Conservation (phyloP, 78 protist species). For the Chrysochromulina tobinii region DNA sequence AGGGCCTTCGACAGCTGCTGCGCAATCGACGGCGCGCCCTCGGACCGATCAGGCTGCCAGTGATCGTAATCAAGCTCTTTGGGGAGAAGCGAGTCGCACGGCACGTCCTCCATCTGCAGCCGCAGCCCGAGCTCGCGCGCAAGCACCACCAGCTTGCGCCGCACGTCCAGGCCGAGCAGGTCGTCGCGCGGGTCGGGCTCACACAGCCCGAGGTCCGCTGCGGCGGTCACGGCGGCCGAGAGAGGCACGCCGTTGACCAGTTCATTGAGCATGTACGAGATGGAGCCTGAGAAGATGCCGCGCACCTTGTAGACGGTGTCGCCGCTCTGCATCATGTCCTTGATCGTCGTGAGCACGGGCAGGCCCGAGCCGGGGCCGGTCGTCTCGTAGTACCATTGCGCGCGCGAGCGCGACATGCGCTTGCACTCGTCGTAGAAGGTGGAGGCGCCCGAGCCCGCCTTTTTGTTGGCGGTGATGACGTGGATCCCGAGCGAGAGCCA, state of each 20-base stretch:
- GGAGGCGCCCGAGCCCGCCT: background rate
- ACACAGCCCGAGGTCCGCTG: slow-evolving; percentile 41
- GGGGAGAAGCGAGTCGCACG: background rate
- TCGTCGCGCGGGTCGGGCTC: slow-evolving; percentile 85
- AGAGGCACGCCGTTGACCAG: background rate
- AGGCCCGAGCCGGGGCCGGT: background rate
- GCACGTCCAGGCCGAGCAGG: slow-evolving; percentile 68
- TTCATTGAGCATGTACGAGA: background rate
- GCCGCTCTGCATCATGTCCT: background rate
- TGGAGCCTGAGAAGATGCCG: background rate
- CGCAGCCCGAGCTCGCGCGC: slow-evolving; percentile 30
- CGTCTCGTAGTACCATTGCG: background rate
- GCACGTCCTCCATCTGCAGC: background rate
- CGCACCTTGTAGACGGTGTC: background rate
- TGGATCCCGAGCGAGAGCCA: background rate
- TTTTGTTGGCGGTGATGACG: background rate
- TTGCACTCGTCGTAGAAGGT: too few species aligned
- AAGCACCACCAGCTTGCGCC: slow-evolving; percentile 59
- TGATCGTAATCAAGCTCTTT: too few species aligned
- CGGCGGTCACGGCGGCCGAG: background rate
- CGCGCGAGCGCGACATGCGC: too few species aligned
- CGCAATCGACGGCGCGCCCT: background rate
- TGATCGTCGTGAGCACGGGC: background rate
- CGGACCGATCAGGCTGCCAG: background rate
- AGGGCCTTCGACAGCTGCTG: background rate